Evolutionary conservation across 495 filamentous ascomycete species (phyloP), one percentile per base, ranked within the genome.

Genomic region (Alectoria sarmentosa): DNA sequence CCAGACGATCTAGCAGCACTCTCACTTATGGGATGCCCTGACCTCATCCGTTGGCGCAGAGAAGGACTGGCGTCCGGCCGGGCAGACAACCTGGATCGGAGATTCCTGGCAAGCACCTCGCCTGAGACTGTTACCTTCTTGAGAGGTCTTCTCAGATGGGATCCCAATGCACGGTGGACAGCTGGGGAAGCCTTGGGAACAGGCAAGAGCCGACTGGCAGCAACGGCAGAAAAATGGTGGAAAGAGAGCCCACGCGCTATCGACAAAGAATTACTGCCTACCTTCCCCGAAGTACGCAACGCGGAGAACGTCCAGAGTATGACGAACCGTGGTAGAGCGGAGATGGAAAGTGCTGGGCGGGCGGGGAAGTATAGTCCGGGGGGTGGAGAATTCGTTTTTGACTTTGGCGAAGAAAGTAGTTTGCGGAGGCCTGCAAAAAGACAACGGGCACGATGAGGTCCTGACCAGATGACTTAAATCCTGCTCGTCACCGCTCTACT

Each of bases 201-300:
- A 56, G 68, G 72, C 4, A 66, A 64, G 49, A 68, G 58, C 58
- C 59, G 63, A 28, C 60, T 64, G 61, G 56, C 70, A 19, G 61
- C 42, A 36, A 59, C 58, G 38, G 70, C 72, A 37, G 66, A 69
- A 54, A 34, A 55, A 32, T 74, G 73, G 73, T 75, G 73, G 73
- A 74, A 64, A 44, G 77, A 79, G 56, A 73, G 72, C 61, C 77
- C 77, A 2, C 71, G 73, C 19, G 72, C 78, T 4, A 70, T 76
- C 52, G 71, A 71, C 13, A 70, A 66, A 39, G 73, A 76, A 38
- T 60, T 79, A 48, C 71, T 79, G 21, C 77, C 79, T 38, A 79
- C 77, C 0, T 79, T 78, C 60, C 77, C 75, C 5, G 77, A 79
- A 64, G 69, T 78, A 10, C 70, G 77, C 28, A 79, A 79, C 41